These are phyloP conservation scores for Aspergillus cejpii DNA, from an alignment of 2,329 filamentous ascomycete genomes.

Conservation along the genomic window DNA sequence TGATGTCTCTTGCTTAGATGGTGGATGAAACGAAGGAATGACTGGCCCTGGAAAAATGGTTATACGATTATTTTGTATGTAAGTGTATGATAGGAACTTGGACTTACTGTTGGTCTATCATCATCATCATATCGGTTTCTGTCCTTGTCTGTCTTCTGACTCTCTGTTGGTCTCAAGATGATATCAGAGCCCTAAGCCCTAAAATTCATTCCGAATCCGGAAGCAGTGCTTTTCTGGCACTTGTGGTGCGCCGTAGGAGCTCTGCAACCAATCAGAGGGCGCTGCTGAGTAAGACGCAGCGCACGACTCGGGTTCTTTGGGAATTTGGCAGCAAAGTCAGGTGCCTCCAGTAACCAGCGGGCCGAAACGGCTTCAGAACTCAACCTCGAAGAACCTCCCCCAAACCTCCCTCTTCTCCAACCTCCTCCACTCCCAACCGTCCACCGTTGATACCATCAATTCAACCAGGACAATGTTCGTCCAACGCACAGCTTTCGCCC, in stretches of 20 bases:
- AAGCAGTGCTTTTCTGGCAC: conserved; percentile 12
- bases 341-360: conserved; percentile 19
- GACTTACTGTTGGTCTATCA: too few relatives aligned
- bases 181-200: conserved; percentile 19
- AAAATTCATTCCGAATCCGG: conserved; percentile 9
- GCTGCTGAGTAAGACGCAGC: conserved; percentile 21
- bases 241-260: conserved; percentile 12
- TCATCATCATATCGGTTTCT: too few relatives aligned
- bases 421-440: conserved; percentile 21
- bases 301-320: conserved; percentile 1
- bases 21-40: background rate
- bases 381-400: conserved; percentile 34
- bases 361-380: conserved; percentile 38
- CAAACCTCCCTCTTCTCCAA: conserved; percentile 28
- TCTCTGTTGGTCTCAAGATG: background rate
- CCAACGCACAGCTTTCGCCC: conserved; percentile 42
- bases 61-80: too few relatives aligned
- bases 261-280: conserved; percentile 21
- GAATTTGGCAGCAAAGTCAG: background rate
- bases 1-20: background rate
- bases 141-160: too few relatives aligned
- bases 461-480: conserved; percentile 42
- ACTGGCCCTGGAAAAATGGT: too few relatives aligned
- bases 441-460: conserved; percentile 18
- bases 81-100: too few relatives aligned